Percentiles rank a stretch among this genome's conserved stretches.
Conservation (phyloP, 805 yeast species). For the Zygotorulaspora sp. region DNA sequence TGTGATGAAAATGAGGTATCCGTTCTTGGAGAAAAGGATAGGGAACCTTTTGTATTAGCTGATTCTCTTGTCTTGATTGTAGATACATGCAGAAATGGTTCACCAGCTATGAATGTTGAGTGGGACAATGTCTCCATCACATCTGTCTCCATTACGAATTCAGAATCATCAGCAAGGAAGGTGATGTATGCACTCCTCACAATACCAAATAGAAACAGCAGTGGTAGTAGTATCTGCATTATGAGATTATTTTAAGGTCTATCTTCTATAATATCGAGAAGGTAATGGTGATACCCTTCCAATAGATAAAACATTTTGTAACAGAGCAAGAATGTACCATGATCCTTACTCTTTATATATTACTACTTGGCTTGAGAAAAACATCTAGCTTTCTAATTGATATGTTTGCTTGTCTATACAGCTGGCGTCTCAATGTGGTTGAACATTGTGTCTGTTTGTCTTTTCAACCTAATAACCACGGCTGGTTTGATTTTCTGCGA, state of each 20-base stretch:
- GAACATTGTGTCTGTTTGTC: too few species aligned
- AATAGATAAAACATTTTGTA: too few species aligned
- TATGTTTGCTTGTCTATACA: too few species aligned
- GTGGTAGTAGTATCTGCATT: slow-evolving; percentile 4
- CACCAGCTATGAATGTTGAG: slow-evolving; percentile 7
- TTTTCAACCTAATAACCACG: too few species aligned
- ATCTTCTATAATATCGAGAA: too few species aligned
- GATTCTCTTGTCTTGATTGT: slow-evolving; percentile 4
- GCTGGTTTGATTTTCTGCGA: too few species aligned
- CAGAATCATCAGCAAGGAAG: slow-evolving; percentile 1
- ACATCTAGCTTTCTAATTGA: too few species aligned
- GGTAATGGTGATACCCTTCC: too few species aligned
- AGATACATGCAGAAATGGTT: slow-evolving; percentile 8
- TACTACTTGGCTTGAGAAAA: too few species aligned
- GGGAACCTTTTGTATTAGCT: slow-evolving; percentile 4
- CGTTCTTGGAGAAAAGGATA: not conserved
- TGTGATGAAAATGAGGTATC: not conserved
- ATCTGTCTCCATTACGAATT: slow-evolving; percentile 10
- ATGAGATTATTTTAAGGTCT: not conserved
- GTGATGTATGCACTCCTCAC: slow-evolving; percentile 2
- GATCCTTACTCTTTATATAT: too few species aligned
- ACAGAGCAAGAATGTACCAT: too few species aligned
- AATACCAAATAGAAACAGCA: slow-evolving; percentile 1
- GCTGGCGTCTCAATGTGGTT: too few species aligned
- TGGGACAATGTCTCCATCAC: slow-evolving; percentile 1